Conservation (phyloP, 1,139 yeast genomes). For the Candida dubliniensis region DNA sequence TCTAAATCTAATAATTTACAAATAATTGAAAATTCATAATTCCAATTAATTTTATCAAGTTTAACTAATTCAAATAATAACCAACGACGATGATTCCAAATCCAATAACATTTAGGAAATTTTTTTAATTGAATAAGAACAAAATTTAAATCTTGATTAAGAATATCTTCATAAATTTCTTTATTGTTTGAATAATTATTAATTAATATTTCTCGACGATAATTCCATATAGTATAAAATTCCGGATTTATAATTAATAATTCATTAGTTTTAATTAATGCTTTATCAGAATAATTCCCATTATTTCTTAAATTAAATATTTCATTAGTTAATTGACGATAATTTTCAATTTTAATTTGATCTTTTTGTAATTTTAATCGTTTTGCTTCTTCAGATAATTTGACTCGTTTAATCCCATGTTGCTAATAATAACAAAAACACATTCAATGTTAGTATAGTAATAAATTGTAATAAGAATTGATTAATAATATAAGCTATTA, state of each 20-base stretch:
- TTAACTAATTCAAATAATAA: slow-evolving; percentile 56
- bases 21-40: slow-evolving; percentile 65
- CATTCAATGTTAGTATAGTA: slow-evolving; percentile 6
- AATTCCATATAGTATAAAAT: slow-evolving; percentile 88
- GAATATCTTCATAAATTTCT: slow-evolving; percentile 28
- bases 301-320: slow-evolving; percentile 41
- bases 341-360: slow-evolving; percentile 50
- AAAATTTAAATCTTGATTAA: slow-evolving; percentile 63
- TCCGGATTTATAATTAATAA: slow-evolving; percentile 77
- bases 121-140: slow-evolving; percentile 57
- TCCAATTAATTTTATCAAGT: slow-evolving; percentile 56
- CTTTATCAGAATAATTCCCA: slow-evolving; percentile 33
- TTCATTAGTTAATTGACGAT: slow-evolving; percentile 45
- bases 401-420: slow-evolving; percentile 74
- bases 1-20: slow-evolving; percentile 69
- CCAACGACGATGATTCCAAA: slow-evolving; percentile 95
- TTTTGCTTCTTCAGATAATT: slow-evolving; percentile 57
- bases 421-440: slow-evolving; percentile 21
- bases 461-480: too few species aligned
- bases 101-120: slow-evolving; percentile 92
- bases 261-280: slow-evolving; percentile 50
- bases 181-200: slow-evolving; percentile 21
- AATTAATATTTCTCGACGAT: slow-evolving; percentile 68
- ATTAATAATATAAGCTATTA: too few species aligned
- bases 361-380: slow-evolving; percentile 57